Conservation (phyloP, 1,284 basidiomycete genomes). For the Sphaerobolus stellatus region DNA sequence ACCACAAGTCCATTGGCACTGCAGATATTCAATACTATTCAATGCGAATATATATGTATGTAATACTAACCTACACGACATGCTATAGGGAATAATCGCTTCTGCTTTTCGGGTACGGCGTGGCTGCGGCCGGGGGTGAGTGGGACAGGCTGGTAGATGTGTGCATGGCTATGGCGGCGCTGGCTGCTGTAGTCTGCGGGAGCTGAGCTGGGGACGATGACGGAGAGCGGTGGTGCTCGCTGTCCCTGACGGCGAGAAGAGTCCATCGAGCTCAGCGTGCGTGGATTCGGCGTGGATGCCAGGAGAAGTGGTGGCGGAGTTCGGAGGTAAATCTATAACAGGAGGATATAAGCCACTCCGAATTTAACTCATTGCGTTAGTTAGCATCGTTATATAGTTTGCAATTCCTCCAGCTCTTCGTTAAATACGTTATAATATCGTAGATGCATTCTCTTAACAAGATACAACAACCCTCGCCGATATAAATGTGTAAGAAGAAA, state of each 20-base stretch:
- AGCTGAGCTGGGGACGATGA: not conserved
- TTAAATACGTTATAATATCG: no score
- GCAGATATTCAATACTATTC: slow-evolving; percentile 4
- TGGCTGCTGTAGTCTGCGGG: not conserved
- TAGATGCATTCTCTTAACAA: no score
- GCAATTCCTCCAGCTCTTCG: no score
- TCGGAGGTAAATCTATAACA: no score
- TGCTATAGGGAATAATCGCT: slow-evolving; percentile 35
- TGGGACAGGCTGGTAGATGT: no score
- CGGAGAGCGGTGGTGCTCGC: not conserved
- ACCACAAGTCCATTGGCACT: slow-evolving; percentile 74
- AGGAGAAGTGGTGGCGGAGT: not conserved
- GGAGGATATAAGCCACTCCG: no score
- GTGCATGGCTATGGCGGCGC: not conserved
- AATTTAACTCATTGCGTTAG: no score
- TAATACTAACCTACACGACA: slow-evolving; percentile 52
- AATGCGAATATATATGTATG: not conserved
- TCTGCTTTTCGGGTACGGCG: slow-evolving; percentile 4
- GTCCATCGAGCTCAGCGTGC: not conserved
- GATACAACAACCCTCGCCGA: no score
- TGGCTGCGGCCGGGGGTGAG: no score
- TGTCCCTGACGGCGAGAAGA: not conserved
- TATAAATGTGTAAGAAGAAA: no score
- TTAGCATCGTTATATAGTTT: no score
- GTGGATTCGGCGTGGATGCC: not conserved